A percentile compares a stretch with the other conserved stretches of the same genome.
Conservation (phyloP, 169 alveolate species). For the Eimeria tenella region DNA sequence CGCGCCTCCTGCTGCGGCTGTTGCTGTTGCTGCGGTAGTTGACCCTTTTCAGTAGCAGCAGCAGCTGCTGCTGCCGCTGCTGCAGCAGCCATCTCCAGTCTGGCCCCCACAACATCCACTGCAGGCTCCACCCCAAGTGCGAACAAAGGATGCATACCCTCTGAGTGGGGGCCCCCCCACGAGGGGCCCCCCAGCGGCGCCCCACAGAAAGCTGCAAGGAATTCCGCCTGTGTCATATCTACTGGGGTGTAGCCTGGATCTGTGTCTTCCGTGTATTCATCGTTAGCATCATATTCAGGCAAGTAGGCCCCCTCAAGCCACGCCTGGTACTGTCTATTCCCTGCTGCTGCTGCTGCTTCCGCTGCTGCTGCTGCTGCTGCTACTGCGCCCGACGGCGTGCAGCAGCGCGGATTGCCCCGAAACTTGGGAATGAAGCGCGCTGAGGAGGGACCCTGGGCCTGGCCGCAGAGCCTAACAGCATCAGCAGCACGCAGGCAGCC, state of each 20-base stretch:
- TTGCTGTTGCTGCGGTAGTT: not conserved
- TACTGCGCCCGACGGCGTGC: slow-evolving; percentile 65
- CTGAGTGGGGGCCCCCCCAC: slow-evolving; percentile 12
- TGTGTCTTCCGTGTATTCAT: slow-evolving; percentile 41
- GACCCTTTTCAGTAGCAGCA: slow-evolving; percentile 4
- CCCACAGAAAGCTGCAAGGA: slow-evolving; percentile 67
- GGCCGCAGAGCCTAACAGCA: slow-evolving; percentile 63
- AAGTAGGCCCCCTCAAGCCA: slow-evolving; percentile 63
- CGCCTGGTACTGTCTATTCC: slow-evolving; percentile 14
- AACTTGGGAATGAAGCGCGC: slow-evolving; percentile 50
- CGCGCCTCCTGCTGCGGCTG: not conserved
- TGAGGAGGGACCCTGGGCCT: slow-evolving; percentile 34
- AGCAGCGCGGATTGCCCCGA: slow-evolving; percentile 27
- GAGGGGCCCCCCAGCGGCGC: slow-evolving; percentile 40
- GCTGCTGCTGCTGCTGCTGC: slow-evolving; percentile 57
- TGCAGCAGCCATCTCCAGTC: slow-evolving; percentile 71
- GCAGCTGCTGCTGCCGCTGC: slow-evolving; percentile 62
- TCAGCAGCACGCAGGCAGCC: slow-evolving; percentile 45
- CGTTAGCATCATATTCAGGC: slow-evolving; percentile 47
- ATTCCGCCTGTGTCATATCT: slow-evolving; percentile 29
- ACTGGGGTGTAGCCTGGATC: slow-evolving; percentile 47
- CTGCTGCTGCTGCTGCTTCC: slow-evolving; percentile 28
- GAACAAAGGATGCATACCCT: slow-evolving; percentile 42
- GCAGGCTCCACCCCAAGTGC: slow-evolving; percentile 56
- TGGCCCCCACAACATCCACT: slow-evolving; percentile 47